Conservation (phyloP, 768 basidiomycete genomes). For the Lanmaoa rubissima region DNA sequence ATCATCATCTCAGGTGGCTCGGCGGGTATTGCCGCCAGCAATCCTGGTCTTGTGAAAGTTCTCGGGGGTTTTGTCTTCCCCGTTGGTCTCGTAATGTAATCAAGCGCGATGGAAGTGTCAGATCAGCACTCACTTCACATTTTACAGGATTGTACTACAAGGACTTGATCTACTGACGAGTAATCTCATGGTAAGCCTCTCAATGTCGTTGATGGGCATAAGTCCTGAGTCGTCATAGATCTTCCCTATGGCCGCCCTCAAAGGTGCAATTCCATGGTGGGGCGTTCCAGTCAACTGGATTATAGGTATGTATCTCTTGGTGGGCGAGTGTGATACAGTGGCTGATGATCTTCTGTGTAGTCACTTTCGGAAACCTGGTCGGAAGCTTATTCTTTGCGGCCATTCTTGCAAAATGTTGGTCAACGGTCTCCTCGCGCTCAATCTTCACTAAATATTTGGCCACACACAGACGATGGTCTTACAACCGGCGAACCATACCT, state of each 20-base stretch:
- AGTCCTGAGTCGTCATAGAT: conserved; percentile 38
- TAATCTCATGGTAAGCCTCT: conserved; percentile 62
- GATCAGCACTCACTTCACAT: not conserved
- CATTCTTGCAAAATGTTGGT: conserved; percentile 62
- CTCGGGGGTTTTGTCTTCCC: conserved; percentile 71
- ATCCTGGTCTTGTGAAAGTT: conserved; percentile 68
- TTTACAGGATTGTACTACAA: conserved; percentile 65
- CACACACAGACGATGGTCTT: conserved; percentile 52
- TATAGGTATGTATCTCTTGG: conserved; percentile 45
- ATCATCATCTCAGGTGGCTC: conserved; percentile 63
- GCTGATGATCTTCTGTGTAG: conserved; percentile 34
- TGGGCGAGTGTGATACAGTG: not conserved
- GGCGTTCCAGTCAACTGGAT: conserved; percentile 65
- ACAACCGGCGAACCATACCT: conserved; percentile 58
- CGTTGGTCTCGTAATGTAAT: conserved; percentile 73
- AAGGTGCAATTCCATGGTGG: conserved; percentile 68
- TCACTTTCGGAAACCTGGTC: conserved; percentile 64
- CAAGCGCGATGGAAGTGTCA: not conserved
- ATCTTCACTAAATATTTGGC: not conserved
- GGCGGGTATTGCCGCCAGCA: conserved; percentile 43
- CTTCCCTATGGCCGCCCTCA: conserved; percentile 67
- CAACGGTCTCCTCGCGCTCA: not conserved
- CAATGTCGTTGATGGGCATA: too few species aligned
- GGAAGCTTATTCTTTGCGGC: conserved; percentile 72
- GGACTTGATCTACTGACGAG: conserved; percentile 71